Base-by-base conservation (phyloP, 495 filamentous ascomycete genomes). In the Pyronema domesticum region DNA sequence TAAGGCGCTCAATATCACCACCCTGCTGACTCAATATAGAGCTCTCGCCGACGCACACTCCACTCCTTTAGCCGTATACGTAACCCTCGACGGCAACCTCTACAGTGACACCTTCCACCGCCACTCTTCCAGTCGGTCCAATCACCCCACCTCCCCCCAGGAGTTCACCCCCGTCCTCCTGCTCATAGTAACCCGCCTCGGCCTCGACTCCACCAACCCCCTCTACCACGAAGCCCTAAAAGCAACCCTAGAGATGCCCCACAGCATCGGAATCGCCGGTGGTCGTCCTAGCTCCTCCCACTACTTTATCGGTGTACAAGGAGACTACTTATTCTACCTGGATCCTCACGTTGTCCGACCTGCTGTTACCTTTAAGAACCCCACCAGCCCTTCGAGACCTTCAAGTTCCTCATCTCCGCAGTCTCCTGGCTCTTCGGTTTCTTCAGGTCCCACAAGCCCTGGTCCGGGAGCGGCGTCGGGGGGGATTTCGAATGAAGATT, bases 261-360 rank as follows among this genome's bases (percentile, higher is more conserved):
- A 96, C 63, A 91, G 87, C 9, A 80, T 96, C 35, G 93, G 93
- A 8, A 93, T 99, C 57, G 93, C 93, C 59, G 93, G 89, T 35
- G 93, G 93, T 48, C 85, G 93, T 14, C 91, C 93, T 23, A 89
- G 86, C 3, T 86, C 86, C 17, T 95, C 88, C 0, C 93, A 95
- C 67, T 99, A 96, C 65, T 99, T 99, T 63, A 73, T 96, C 53
- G 93, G 88, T n/a, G 78, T 81, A n/a, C 93, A 99, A 69, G 85
- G 82, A 30, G 76, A 82, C 44, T 73, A 81, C 59, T 77, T 96
- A 56, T 99, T 96, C 71, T 99, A 95, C 68, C 79, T 96, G 7
- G 93, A 99, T 60, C 93, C 91, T 10, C 93, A 99, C 50, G 52
- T 60, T 17, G 53, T 51, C 3, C 61, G 62, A 10, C 60, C 62